Conservation (phyloP, 768 basidiomycete genomes). For the Tulasnella sp. region DNA sequence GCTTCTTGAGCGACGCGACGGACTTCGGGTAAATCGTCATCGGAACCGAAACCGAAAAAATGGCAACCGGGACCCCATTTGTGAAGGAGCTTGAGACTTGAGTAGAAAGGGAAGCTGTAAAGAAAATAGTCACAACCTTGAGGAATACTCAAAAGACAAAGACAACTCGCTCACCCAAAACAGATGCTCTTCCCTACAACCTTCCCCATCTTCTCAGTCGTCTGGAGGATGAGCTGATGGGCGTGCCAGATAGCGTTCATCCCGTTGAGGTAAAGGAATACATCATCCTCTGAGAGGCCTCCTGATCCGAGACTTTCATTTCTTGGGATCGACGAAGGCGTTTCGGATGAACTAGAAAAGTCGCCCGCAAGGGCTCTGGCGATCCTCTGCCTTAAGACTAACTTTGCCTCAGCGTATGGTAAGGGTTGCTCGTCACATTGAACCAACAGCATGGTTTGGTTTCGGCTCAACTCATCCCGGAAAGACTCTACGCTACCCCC, state of each 20-base stretch:
- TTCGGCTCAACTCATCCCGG: conserved; percentile 54
- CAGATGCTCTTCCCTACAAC: conserved; percentile 78
- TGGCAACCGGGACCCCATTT: conserved; percentile 96
- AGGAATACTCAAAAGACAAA: background rate
- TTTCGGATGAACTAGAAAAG: conserved; percentile 34
- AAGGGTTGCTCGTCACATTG: conserved; percentile 93
- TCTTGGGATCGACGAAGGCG: conserved; percentile 50
- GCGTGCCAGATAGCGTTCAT: conserved; percentile 96
- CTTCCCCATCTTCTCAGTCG: conserved; percentile 34
- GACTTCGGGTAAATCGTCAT: conserved; percentile 63
- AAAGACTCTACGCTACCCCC: conserved; percentile 4
- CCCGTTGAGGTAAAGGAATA: conserved; percentile 79
- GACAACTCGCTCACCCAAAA: conserved; percentile 67
- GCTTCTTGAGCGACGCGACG: conserved; percentile 53
- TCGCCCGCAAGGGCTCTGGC: conserved; percentile 78
- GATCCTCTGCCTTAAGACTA: conserved; percentile 79
- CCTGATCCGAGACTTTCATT: conserved; percentile 59
- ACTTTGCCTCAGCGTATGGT: conserved; percentile 79
- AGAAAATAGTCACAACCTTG: background rate
- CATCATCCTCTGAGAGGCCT: conserved; percentile 78
- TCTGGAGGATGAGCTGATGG: conserved; percentile 62
- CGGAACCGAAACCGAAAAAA: conserved; percentile 84
- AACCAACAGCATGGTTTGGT: conserved; percentile 75
- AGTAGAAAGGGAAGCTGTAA: conserved; percentile 80
- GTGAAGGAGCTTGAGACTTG: conserved; percentile 86